These are phyloP conservation scores for Syzygium aromaticum DNA, from an alignment of 345 rosid genomes.

Conservation along the genomic window DNA sequence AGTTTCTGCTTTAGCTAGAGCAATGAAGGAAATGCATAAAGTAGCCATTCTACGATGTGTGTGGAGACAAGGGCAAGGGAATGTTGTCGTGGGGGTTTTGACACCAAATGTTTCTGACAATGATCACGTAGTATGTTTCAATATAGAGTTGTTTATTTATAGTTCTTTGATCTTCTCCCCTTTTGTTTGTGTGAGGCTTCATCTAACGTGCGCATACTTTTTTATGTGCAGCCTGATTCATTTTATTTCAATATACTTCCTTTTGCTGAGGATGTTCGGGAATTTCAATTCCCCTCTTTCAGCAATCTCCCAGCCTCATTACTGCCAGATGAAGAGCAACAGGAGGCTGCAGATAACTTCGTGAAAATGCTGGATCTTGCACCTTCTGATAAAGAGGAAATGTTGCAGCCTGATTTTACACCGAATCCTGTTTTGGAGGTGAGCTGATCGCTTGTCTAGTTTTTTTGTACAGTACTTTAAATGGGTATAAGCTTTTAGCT, in stretches of 20 bases:
- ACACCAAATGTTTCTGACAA: constrained; percentile 67
- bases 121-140: constrained; percentile 48
- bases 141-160: background rate
- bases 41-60: constrained; percentile 90
- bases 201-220: constrained; percentile 2
- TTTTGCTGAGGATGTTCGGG: constrained; percentile 85
- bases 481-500: background rate
- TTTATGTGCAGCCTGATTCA: constrained; percentile 66
- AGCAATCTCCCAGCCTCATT: constrained; percentile 55
- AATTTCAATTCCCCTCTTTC: constrained; percentile 83
- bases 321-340: constrained; percentile 76
- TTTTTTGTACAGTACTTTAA: background rate
- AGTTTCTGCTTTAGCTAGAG: constrained; percentile 81
- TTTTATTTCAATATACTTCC: constrained; percentile 86
- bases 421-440: constrained; percentile 92
- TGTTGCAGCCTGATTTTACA: constrained; percentile 60
- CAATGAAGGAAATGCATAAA: constrained; percentile 68
- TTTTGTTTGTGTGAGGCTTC: constrained; percentile 2
- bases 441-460: background rate
- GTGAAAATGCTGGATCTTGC: constrained; percentile 86
- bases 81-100: constrained; percentile 70
- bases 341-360: constrained; percentile 68
- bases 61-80: constrained; percentile 85
- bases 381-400: constrained; percentile 58
- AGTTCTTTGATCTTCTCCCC: background rate